Percentiles rank a stretch among this genome's conserved stretches.
These are phyloP conservation scores for Meripilus lineatus DNA, from an alignment of 1,284 basidiomycete species.

Conservation along the genomic window DNA sequence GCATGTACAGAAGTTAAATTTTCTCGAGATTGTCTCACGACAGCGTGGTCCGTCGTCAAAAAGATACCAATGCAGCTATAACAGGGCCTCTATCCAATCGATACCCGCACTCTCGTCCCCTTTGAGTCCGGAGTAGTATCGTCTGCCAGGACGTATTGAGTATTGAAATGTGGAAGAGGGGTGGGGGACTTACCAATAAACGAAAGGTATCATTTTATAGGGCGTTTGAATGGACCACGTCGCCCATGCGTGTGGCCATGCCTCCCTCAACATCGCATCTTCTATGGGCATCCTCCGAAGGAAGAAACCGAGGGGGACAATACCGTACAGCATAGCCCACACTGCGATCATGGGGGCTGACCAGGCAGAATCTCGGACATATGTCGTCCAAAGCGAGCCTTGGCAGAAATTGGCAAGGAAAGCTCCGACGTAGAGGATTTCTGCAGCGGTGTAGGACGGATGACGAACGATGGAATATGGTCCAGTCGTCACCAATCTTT, in stretches of 20 bases:
- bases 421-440: not conserved
- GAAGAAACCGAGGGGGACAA: not conserved
- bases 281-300: too few species aligned
- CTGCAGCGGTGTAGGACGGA: slow-evolving; percentile 21
- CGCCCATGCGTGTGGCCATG: slow-evolving; percentile 11
- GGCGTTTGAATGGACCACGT: slow-evolving; percentile 12
- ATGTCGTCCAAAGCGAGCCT: slow-evolving; percentile 4
- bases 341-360: not conserved
- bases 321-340: not conserved
- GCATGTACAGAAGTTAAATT: too few species aligned
- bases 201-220: slow-evolving; percentile 9
- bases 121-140: too few species aligned
- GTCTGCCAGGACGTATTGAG: too few species aligned
- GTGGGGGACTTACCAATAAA: too few species aligned
- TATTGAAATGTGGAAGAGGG: too few species aligned
- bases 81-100: too few species aligned
- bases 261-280: slow-evolving; percentile 12
- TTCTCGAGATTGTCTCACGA: too few species aligned
- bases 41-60: too few species aligned
- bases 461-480: slow-evolving; percentile 48
- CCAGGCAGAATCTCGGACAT: not conserved
- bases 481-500: slow-evolving; percentile 49
- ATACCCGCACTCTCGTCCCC: too few species aligned
- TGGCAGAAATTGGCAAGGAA: not conserved
- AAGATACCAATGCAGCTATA: too few species aligned